Base-by-base conservation (phyloP, 2,329 filamentous ascomycete species). In the Aspergillus quadrilineatus region DNA sequence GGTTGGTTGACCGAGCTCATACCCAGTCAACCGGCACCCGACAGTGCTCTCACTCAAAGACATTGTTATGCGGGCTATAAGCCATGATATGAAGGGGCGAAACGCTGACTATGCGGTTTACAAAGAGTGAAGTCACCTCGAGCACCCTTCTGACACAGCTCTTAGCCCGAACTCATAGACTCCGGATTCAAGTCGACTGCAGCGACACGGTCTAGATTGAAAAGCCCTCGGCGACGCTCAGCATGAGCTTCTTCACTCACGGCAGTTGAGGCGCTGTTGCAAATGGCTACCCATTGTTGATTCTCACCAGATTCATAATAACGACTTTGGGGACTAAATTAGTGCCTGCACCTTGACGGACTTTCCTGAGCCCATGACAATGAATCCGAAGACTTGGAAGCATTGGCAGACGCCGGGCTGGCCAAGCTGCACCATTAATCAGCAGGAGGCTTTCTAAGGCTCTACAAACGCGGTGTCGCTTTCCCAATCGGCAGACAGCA, bases 171-270 rank as follows among this genome's bases (percentile, higher is more conserved):
- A 81, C 79, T 1, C 82, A 86, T 63, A 80, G 83, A 34, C 74
- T 86, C 1, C 84, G 84, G 0, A 73, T 86, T 9, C 82, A 86
- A 53, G 75, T 86, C 1, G 85, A 88, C 65, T 85, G 84, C 60
- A 80, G 82, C 0, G 70, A 75, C 17, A 79, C 80, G 9, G 82
- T 88, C 85, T 85, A 1, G 71, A 74, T 0, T 87, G 85, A 80
- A 83, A 53, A 82, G 84, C 0, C 72, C 88, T 15, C 75, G 86
- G 12, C 82, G 83, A 63, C 75, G 86, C 12, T 71, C 88, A 0
- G 84, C 82, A 0, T 89, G 86, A 85, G 85, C 81, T 1, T 87
- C 0, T 88, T 81, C 60, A 84, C 86, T 77, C 85, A 88, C 65
- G 85, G 88, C 60, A 85, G 58, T 28, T 64, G 62, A 60, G 57